These are phyloP conservation scores for Liriodendron chinense DNA, from an alignment of 164 flowering plant species.

Conservation along the genomic window DNA sequence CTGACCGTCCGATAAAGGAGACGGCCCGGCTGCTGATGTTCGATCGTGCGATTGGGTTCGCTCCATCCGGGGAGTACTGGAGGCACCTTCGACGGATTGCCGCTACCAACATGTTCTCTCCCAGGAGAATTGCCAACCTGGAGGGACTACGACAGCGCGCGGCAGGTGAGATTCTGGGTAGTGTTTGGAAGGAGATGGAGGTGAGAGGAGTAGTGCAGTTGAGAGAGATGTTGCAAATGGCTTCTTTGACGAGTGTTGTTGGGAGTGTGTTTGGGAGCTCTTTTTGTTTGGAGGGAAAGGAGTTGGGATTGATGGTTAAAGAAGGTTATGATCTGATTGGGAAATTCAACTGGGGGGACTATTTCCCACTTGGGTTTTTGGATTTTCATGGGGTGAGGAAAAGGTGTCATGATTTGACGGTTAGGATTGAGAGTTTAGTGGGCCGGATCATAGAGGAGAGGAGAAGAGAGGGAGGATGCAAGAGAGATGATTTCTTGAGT, in stretches of 20 bases:
- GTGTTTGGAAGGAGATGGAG: slow-evolving; percentile 38
- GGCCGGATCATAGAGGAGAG: slow-evolving; percentile 51
- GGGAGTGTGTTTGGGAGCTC: slow-evolving; percentile 67
- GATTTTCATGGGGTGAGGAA: slow-evolving; percentile 73
- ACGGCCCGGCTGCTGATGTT: slow-evolving; percentile 74
- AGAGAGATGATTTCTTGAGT: slow-evolving; percentile 56
- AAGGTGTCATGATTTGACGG: slow-evolving; percentile 55
- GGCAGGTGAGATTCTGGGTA: slow-evolving; percentile 34
- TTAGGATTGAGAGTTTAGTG: slow-evolving; percentile 37
- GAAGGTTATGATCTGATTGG: slow-evolving; percentile 80
- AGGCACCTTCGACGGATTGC: slow-evolving; percentile 58
- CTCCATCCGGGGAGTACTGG: slow-evolving; percentile 81
- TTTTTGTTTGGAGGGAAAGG: slow-evolving; percentile 21
- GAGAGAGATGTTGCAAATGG: slow-evolving; percentile 47
- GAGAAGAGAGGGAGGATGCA: slow-evolving; percentile 27
- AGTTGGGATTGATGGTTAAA: slow-evolving; percentile 51
- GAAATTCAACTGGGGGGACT: slow-evolving; percentile 64
- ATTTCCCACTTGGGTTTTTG: slow-evolving; percentile 55
- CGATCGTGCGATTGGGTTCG: slow-evolving; percentile 86
- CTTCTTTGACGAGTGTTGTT: slow-evolving; percentile 52
- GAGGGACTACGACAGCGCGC: slow-evolving; percentile 36
- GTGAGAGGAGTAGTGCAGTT: slow-evolving; percentile 48
- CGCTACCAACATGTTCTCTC: slow-evolving; percentile 64
- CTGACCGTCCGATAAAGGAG: slow-evolving; percentile 71
- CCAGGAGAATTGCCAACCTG: slow-evolving; percentile 45